Percentiles rank a stretch among this genome's conserved stretches.
These are phyloP conservation scores for Fusarium anguioides DNA, from an alignment of 2,329 filamentous ascomycete species.

Conservation along the genomic window DNA sequence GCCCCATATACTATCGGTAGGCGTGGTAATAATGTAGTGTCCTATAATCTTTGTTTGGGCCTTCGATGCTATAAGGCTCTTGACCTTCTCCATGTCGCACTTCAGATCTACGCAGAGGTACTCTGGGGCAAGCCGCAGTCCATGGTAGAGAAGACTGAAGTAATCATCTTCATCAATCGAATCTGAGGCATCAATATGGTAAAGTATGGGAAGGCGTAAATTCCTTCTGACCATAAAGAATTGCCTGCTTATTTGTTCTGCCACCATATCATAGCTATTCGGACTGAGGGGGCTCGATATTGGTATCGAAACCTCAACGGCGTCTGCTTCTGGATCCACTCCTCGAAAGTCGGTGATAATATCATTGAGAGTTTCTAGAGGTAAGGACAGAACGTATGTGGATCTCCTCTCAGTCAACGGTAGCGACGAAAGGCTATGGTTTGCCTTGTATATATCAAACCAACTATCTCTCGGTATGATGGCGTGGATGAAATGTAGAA, in stretches of 20 bases:
- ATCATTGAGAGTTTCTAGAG: neutral
- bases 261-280: neutral
- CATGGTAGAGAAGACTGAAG: neutral
- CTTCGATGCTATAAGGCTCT: neutral
- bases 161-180: neutral
- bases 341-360: neutral
- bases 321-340: constrained; percentile 3
- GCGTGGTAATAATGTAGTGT: neutral
- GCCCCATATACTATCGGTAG: neutral
- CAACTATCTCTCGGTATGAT: neutral
- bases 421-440: neutral
- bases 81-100: neutral
- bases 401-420: neutral
- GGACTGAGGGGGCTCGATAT: too few species aligned
- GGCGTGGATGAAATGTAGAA: neutral
- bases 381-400: neutral
- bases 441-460: neutral
- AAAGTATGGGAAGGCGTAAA: neutral
- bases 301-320: neutral
- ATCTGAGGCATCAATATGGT: neutral
- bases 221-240: neutral
- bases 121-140: neutral
- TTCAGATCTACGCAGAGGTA: constrained; percentile 1
- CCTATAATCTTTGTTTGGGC: neutral
- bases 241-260: neutral